Percentiles rank a stretch among this genome's conserved stretches.
These are phyloP conservation scores for Amaranthus tricolor DNA, from an alignment of 179 eudicot species.

Conservation along the genomic window DNA sequence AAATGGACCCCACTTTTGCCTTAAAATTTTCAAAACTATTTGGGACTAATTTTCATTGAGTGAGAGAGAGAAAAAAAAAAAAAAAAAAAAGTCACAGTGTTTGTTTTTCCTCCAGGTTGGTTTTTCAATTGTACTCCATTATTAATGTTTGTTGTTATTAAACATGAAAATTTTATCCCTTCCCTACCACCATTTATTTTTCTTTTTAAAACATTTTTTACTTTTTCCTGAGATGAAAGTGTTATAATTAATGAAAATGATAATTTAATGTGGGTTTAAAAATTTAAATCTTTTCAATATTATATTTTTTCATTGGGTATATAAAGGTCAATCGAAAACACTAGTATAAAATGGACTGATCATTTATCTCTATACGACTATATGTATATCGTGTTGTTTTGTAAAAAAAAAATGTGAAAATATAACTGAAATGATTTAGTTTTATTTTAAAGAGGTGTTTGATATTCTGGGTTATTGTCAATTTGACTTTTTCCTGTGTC, in stretches of 20 bases:
- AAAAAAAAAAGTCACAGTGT: background rate
- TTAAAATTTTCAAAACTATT: background rate
- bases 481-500: constrained; percentile 22
- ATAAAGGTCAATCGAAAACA: constrained; percentile 35
- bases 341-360: background rate
- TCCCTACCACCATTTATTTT: background rate
- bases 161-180: background rate
- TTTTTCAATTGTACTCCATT: background rate
- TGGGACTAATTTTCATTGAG: too few relatives aligned
- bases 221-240: background rate
- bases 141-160: background rate
- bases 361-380: too few relatives aligned
- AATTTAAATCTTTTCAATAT: constrained; percentile 1
- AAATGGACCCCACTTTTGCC: constrained; percentile 24
- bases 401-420: constrained; percentile 22
- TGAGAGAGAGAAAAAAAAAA: too few relatives aligned
- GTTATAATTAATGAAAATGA: constrained; percentile 22
- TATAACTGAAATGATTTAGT: constrained; percentile 41
- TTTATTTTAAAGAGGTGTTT: constrained; percentile 15
- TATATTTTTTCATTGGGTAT: background rate
- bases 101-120: background rate
- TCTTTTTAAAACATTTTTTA: background rate
- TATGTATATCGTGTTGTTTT: too few relatives aligned
- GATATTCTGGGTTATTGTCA: constrained; percentile 29
- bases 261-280: constrained; percentile 11